Base-by-base conservation (phyloP, 2,329 filamentous ascomycete genomes). In the Sarocladium kiliense region DNA sequence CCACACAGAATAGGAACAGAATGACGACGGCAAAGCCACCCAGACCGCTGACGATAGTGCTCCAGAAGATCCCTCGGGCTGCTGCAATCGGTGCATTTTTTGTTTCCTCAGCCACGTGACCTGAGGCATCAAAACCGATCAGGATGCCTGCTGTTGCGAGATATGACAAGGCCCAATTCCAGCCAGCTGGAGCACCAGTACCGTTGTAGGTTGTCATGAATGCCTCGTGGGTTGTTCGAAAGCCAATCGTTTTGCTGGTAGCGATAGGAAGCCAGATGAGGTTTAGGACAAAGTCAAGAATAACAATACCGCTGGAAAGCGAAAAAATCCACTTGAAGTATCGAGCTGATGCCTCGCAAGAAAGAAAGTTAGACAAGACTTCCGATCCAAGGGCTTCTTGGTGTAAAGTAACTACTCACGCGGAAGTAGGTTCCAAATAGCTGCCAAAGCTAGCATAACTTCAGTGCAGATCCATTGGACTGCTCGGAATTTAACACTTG, bases 151-250 rank as follows among this genome's bases (percentile, higher is more conserved):
- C 81, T 1, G 81, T 84, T 1, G 81, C 80, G 25, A 82, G 75
- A 64, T 81, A 85, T 3, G 79, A 82, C 3, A 85, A 72, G 66
- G 81, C 83, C 81, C 81, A 84, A 62, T 85, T 84, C 81, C 81
- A 84, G 2, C 75, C 80, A 1, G 74, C 70, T 0, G 81, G 78
- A 1, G 77, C 77, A 11, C 77, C 77, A 11, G 77, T 80, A 1
- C 76, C 77, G 56, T 85, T 85, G 62, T 82, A 82, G 0, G 80
- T 84, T 12, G 79, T 75, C 69, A 82, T 78, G 63, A 85, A 84
- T 9, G 81, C 81, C 57, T 82, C 80, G 34, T 81, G 71, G 0
- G 81, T 72, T 1, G 78, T 73, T n/a, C 81, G 77, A 65, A 85
- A 84, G 2, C 81, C 81, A 62, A 76, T 77, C 0, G 77, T 81